These are phyloP conservation scores for Naganishia cerealis DNA, from an alignment of 1,284 basidiomycete species.

Conservation along the genomic window DNA sequence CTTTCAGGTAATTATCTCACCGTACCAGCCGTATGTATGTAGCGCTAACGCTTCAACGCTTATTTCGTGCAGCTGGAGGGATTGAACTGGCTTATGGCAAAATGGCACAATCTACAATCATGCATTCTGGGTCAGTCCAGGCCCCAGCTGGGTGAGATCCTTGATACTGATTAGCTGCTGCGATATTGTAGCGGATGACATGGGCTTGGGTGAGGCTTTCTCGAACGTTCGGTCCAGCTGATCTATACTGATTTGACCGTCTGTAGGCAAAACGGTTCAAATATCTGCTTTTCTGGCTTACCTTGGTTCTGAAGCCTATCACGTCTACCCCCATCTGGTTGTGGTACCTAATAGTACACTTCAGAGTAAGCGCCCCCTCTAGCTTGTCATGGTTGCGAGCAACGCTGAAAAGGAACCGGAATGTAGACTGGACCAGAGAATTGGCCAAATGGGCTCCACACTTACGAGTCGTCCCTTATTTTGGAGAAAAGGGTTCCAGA, in stretches of 20 bases:
- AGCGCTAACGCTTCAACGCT: conserved; percentile 14
- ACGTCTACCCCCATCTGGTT: conserved; percentile 73
- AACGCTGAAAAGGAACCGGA: conserved; percentile 5
- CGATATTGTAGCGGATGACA: conserved; percentile 74
- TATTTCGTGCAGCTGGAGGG: conserved; percentile 68
- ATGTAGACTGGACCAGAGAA: conserved; percentile 62
- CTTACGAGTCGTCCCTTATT: conserved; percentile 77
- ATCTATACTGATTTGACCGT: neutral
- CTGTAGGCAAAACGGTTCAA: conserved; percentile 66
- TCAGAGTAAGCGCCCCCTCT: conserved; percentile 70
- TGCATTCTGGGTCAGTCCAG: conserved; percentile 66
- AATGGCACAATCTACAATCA: conserved; percentile 82
- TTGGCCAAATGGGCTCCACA: conserved; percentile 88
- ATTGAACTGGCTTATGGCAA: conserved; percentile 85
- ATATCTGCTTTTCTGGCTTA: conserved; percentile 81
- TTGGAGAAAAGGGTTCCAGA: conserved; percentile 50
- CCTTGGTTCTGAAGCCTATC: conserved; percentile 61
- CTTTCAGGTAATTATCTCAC: conserved; percentile 65
- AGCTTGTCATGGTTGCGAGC: conserved; percentile 55
- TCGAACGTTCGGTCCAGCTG: neutral
- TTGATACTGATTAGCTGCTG: neutral
- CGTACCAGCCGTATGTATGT: neutral
- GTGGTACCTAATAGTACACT: conserved; percentile 94
- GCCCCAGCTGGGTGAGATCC: neutral
- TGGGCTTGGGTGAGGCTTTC: conserved; percentile 71